Conservation (phyloP, 768 basidiomycete genomes). For the Hygrophoropsis aurantiaca region DNA sequence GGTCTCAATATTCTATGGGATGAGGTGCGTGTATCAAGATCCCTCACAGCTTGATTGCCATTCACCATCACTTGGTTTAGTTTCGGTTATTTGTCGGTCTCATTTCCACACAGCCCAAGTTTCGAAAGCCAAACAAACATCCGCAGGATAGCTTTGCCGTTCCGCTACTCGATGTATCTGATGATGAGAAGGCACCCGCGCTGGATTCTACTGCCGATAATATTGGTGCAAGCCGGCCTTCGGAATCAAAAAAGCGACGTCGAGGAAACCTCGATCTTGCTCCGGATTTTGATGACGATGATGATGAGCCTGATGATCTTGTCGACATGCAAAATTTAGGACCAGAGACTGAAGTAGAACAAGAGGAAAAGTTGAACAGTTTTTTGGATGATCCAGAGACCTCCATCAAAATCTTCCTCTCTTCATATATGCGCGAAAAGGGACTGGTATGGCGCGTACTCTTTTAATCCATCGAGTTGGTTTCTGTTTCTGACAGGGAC, state of each 20-base stretch:
- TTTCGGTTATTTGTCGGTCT: constrained; percentile 64
- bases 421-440: constrained; percentile 64
- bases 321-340: constrained; percentile 31
- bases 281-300: constrained; percentile 23
- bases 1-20: constrained; percentile 57
- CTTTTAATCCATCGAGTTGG: background rate
- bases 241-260: constrained; percentile 23
- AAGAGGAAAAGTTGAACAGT: constrained; percentile 42
- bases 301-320: constrained; percentile 39
- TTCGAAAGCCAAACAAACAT: constrained; percentile 30
- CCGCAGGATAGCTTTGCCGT: constrained; percentile 33
- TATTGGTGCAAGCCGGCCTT: background rate
- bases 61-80: constrained; percentile 34
- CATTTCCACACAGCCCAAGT: constrained; percentile 43
- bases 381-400: constrained; percentile 67
- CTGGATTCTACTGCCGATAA: background rate
- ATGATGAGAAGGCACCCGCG: constrained; percentile 18
- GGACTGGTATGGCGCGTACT: constrained; percentile 66
- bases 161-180: constrained; percentile 32
- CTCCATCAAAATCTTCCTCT: constrained; percentile 63
- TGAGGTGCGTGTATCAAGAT: constrained; percentile 41
- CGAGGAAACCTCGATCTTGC: constrained; percentile 12
- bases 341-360: constrained; percentile 31
- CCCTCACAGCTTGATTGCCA: no score
- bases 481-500: background rate